Evolutionary conservation across 768 basidiomycete species (phyloP), one percentile per base, ranked within the genome.

Genomic region (Solioccasus polychromus): DNA sequence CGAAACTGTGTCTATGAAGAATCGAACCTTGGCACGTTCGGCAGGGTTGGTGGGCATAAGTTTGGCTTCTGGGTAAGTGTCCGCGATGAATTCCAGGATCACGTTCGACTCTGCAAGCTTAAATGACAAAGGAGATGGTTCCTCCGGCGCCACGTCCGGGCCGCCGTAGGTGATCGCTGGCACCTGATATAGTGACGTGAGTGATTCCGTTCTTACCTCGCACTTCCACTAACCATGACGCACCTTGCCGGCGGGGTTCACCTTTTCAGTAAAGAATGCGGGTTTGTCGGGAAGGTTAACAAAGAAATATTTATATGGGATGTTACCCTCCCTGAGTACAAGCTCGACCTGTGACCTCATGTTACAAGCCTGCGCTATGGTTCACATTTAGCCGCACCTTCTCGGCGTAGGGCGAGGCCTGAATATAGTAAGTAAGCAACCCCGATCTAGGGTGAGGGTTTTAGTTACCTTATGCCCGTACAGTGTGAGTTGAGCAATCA

Each of bases 41-140:
- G 82, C 66, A 3, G 80, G 77, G 57, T 80, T 75, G 7, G 63
- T 57, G 2, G 82, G 82, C 11, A 79, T 70, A 35, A 82, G 64
- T 25, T 52, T 37, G 15, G 72, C 68, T 29, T 68, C 57, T 4
- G 74, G 73, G 55, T 68, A 75, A 35, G 79, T 57, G 54, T 83
- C 83, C 10, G 78, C 80, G 51, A 84, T 53, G 63, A 85, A 79
- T 56, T 85, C 81, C 40, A 83, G 68, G 49, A 84, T 75, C 20
- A 83, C 70, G 34, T 75, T 73, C 2, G 81, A 83, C 55, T 85
- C 83, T n/a, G 79, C 72, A 50, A 85, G 53, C 57, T 83, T 84
- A 36, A 63, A 45, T 3, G 80, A 79, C 23, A 77, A 74, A 0
- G 76, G 72, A 4, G 81, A 80, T 0, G 83, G 83, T 11, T 70